A percentile compares a stretch with the other conserved stretches of the same genome.
phyloP scores from a whole-genome alignment of 75 land plant genomes.

The Cupressus sempervirens region DNA sequence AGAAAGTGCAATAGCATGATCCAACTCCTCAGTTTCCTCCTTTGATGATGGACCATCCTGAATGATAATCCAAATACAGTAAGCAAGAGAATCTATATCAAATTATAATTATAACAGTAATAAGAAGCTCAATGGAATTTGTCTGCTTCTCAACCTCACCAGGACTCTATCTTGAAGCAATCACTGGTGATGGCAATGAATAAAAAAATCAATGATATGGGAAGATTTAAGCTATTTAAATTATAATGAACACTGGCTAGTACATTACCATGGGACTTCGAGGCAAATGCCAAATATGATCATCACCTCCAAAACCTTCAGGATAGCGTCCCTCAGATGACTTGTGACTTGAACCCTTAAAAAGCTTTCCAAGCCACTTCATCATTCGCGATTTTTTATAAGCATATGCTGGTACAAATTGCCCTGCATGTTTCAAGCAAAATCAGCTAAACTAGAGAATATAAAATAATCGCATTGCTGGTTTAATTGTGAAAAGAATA shows the following conservation, averaged over 20 bases:
- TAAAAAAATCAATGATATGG: background rate
- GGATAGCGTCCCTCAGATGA: slow-evolving; percentile 13
- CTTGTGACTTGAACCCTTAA: slow-evolving; percentile 27
- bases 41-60: slow-evolving; percentile 41
- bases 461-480: background rate
- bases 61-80: background rate
- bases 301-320: slow-evolving; percentile 29
- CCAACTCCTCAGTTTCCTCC: slow-evolving; percentile 67
- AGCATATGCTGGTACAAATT: slow-evolving; percentile 12
- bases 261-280: slow-evolving; percentile 28
- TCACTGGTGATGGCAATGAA: background rate
- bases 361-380: slow-evolving; percentile 62
- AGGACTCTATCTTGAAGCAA: background rate
- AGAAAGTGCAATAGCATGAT: slow-evolving; percentile 79
- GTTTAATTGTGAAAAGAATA: background rate
- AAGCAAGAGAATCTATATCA: background rate
- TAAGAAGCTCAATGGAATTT: background rate
- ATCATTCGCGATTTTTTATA: slow-evolving; percentile 36
- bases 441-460: background rate
- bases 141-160: background rate
- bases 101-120: background rate
- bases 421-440: background rate
- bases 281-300: slow-evolving; percentile 39
- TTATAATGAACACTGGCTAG: background rate
- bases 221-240: background rate